Base-by-base conservation (phyloP, 2,329 filamentous ascomycete genomes). In the Aspergillus sp. region DNA sequence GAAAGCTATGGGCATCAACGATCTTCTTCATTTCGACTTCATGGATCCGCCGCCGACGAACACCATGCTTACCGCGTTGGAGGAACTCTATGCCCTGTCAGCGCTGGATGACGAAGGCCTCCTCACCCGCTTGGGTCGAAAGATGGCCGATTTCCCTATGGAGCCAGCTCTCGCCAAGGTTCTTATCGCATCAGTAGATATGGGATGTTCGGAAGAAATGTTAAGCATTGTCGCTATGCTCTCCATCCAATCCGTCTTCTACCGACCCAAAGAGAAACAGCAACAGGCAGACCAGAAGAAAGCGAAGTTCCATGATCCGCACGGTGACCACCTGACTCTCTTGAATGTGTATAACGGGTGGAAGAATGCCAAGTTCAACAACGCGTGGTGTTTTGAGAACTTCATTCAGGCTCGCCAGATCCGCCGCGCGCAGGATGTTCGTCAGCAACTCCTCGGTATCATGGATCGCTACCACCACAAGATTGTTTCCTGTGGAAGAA, bases 111-210 rank as follows among this genome's bases (percentile, higher is more conserved):
- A 99, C 64, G 94, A 99, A 80, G 94, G 94, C 13, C 81, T 99
- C 0, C 78, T 99, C 2, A 99, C 94, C 0, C 86, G 94, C 5
- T 81, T 96, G 1, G 94, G 94, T 6, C 85, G 94, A 43, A 96
- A 97, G 71, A 97, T 99, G 93, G 92, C 94, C 10, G 93, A 99
- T 67, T 97, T 97, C 71, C 94, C 94, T 0, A 97, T 97, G 91
- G 92, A 97, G 52, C 94, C 94, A 0, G 86, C 90, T 0, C 81
- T 97, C 0, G 89, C 92, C 49, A 99, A 97, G 71, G 87, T 91
- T 0, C 81, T 99, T 1, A 95, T 99, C 57, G 88, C 86, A 10
- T 90, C 90, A 0, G 89, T 96, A 2, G 89, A 96, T 44, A 82
- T 95, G 59, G 83, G 87, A 23, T 99, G 95, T 72, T 92, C 90